Percentiles rank a stretch among this genome's conserved stretches.
phyloP scores from a whole-genome alignment of 192 early-diverging fungal genomes.

The Allomyces macrogynus region DNA sequence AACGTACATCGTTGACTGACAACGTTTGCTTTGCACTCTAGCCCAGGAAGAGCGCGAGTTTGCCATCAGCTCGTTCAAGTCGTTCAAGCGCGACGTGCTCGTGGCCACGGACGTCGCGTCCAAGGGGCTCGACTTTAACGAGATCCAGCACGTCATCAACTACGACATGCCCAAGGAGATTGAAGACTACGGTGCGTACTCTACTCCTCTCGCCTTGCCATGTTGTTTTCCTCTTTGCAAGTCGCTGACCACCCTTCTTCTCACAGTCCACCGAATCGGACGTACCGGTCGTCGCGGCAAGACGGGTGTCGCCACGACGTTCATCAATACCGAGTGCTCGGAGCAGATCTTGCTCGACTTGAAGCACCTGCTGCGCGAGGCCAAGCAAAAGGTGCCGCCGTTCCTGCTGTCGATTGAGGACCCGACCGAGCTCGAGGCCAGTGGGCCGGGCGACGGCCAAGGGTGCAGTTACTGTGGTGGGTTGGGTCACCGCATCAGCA shows the following conservation, averaged over 20 bases:
- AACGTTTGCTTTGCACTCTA: constrained; percentile 9
- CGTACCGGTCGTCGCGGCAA: constrained; percentile 92
- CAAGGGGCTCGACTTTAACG: constrained; percentile 88
- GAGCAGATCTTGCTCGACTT: constrained; percentile 87
- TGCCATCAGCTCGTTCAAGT: constrained; percentile 77
- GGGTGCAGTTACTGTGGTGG: constrained; percentile 93
- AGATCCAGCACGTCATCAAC: constrained; percentile 95
- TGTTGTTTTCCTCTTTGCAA: neutral
- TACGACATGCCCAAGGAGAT: constrained; percentile 99
- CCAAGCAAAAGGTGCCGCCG: constrained; percentile 80
- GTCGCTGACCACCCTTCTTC: too few relatives aligned
- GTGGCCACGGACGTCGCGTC: constrained; percentile 92
- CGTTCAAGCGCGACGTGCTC: constrained; percentile 79
- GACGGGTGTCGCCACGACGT: constrained; percentile 91
- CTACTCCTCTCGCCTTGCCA: neutral
- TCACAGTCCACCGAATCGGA: constrained; percentile 86
- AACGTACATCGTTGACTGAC: neutral
- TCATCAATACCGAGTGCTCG: constrained; percentile 73
- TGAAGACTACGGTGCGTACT: constrained; percentile 72
- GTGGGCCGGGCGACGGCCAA: constrained; percentile 8
- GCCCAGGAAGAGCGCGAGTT: constrained; percentile 94
- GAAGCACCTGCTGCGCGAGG: constrained; percentile 77
- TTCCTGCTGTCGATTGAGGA: constrained; percentile 67
- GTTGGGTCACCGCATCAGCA: constrained; percentile 71
- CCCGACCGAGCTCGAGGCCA: constrained; percentile 53